These are phyloP conservation scores for Debaryomyces hansenii DNA, from an alignment of 805 yeast species.

Conservation along the genomic window DNA sequence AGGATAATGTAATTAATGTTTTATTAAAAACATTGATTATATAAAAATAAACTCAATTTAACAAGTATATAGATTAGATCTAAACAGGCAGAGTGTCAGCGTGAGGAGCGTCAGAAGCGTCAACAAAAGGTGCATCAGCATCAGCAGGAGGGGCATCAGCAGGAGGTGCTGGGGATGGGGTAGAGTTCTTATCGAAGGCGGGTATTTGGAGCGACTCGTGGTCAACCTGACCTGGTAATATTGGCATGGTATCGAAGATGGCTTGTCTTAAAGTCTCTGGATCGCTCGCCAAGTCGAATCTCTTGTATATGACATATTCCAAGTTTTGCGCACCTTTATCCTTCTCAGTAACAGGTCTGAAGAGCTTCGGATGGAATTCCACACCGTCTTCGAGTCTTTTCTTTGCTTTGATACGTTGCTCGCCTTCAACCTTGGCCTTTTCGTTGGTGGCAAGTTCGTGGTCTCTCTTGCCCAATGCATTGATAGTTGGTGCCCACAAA, in stretches of 20 bases:
- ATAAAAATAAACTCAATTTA: background rate
- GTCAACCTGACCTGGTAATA: slow-evolving; percentile 78
- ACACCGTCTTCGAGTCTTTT: slow-evolving; percentile 75
- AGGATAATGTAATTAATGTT: too few relatives aligned
- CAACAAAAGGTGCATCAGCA: too few relatives aligned
- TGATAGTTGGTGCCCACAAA: slow-evolving; percentile 80
- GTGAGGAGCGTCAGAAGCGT: background rate
- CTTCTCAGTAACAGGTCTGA: slow-evolving; percentile 41
- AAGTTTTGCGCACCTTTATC: slow-evolving; percentile 39
- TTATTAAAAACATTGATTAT: too few relatives aligned
- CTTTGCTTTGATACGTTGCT: slow-evolving; percentile 76
- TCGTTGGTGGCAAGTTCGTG: slow-evolving; percentile 86
- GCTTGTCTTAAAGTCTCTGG: slow-evolving; percentile 55
- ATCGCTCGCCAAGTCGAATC: slow-evolving; percentile 49
- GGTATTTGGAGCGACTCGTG: slow-evolving; percentile 67
- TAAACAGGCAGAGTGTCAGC: background rate
- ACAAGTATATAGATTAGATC: background rate
- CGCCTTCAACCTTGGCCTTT: slow-evolving; percentile 81
- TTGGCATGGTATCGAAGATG: slow-evolving; percentile 69
- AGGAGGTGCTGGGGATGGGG: background rate
- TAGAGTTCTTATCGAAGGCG: slow-evolving; percentile 51
- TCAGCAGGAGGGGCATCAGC: background rate
- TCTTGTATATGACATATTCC: slow-evolving; percentile 65
- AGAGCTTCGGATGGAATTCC: slow-evolving; percentile 78
- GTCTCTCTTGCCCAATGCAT: slow-evolving; percentile 76